These are phyloP conservation scores for Cytospora piceicola DNA, from an alignment of 2,329 filamentous ascomycete species.

Conservation along the genomic window DNA sequence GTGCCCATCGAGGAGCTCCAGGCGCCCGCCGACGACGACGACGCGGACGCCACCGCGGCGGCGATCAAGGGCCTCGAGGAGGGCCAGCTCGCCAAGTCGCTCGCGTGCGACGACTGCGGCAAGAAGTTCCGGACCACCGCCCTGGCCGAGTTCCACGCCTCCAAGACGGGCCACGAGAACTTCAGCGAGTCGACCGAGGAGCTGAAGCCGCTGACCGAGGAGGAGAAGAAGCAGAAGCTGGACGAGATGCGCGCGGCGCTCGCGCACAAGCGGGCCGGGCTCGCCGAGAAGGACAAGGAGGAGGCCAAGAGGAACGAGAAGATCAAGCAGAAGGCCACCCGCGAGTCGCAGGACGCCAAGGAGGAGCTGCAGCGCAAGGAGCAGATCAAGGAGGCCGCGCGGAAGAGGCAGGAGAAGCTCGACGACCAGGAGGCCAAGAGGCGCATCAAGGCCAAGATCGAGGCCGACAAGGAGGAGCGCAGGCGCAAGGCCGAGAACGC, in stretches of 20 bases:
- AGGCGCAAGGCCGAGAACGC: constrained; percentile 82
- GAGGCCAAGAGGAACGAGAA: constrained; percentile 84
- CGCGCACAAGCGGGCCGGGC: constrained; percentile 70
- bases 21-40: constrained; percentile 45
- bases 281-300: constrained; percentile 74
- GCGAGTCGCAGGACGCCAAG: constrained; percentile 85
- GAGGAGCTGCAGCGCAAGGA: constrained; percentile 85
- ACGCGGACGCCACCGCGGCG: constrained; percentile 42
- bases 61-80: constrained; percentile 62
- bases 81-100: constrained; percentile 74
- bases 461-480: constrained; percentile 89
- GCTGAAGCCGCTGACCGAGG: constrained; percentile 85
- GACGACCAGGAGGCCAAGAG: constrained; percentile 86
- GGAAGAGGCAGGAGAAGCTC: constrained; percentile 85
- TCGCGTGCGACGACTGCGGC: constrained; percentile 93
- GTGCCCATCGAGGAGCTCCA: constrained; percentile 83
- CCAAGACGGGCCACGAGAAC: constrained; percentile 87
- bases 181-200: constrained; percentile 94
- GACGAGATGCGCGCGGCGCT: constrained; percentile 74
- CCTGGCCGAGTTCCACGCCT: constrained; percentile 87
- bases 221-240: constrained; percentile 83
- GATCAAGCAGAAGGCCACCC: constrained; percentile 84
- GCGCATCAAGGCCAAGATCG: constrained; percentile 90
- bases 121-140: constrained; percentile 84
- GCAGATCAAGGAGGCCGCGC: constrained; percentile 85